phyloP scores from a whole-genome alignment of 2,329 filamentous ascomycete genomes.

The Cucurbitaria berberidis region DNA sequence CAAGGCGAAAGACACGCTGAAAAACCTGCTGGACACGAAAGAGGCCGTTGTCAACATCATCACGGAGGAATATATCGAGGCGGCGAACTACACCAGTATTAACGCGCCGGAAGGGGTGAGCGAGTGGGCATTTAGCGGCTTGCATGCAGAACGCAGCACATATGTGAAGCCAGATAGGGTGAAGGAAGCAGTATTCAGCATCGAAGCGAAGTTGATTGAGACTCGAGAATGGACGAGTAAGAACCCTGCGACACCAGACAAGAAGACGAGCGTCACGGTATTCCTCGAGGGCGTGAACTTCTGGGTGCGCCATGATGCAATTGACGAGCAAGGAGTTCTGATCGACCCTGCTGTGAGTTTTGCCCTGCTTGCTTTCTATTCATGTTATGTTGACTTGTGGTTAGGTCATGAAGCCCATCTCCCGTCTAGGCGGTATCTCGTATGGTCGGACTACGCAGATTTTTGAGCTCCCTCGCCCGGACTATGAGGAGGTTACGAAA shows the following conservation, averaged over 20 bases:
- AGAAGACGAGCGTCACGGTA: slow-evolving; percentile 75
- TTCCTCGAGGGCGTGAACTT: slow-evolving; percentile 85
- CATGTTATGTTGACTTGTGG: neutral
- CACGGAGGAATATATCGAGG: slow-evolving; percentile 82
- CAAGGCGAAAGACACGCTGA: slow-evolving; percentile 77
- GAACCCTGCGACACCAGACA: slow-evolving; percentile 64
- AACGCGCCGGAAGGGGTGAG: slow-evolving; percentile 77
- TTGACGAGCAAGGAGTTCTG: slow-evolving; percentile 76
- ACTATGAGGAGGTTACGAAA: slow-evolving; percentile 54
- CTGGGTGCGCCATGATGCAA: slow-evolving; percentile 87
- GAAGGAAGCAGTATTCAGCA: slow-evolving; percentile 79
- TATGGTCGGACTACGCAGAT: slow-evolving; percentile 75
- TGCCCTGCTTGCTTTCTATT: slow-evolving; percentile 2
- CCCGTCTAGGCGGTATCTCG: slow-evolving; percentile 82
- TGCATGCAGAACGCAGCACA: slow-evolving; percentile 71
- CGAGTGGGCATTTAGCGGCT: slow-evolving; percentile 80
- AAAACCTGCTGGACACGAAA: slow-evolving; percentile 71
- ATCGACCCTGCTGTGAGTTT: slow-evolving; percentile 71
- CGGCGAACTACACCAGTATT: slow-evolving; percentile 80
- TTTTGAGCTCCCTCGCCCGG: slow-evolving; percentile 71
- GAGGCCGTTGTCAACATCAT: slow-evolving; percentile 88
- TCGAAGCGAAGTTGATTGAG: slow-evolving; percentile 80
- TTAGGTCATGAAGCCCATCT: slow-evolving; percentile 75
- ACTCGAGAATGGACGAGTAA: slow-evolving; percentile 78
- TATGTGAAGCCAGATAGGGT: slow-evolving; percentile 75